phyloP scores from a whole-genome alignment of 228 moss, liverwort and hornwort species.

The Sphagnum fallax region DNA sequence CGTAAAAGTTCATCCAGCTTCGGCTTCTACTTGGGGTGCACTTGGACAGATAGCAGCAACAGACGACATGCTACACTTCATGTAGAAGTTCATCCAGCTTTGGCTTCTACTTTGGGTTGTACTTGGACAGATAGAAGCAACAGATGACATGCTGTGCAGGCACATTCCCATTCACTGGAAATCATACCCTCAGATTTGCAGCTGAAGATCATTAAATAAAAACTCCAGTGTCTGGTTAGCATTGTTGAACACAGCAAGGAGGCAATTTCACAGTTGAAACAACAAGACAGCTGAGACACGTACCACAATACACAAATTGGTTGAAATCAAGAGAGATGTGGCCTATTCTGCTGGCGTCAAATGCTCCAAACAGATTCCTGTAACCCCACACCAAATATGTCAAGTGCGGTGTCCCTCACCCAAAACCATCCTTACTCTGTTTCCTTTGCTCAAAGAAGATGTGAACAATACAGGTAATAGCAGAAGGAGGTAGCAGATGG shows the following conservation, averaged over 20 bases:
- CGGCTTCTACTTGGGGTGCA: no score
- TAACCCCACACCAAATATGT: background rate
- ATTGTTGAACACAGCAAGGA: background rate
- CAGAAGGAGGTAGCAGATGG: background rate
- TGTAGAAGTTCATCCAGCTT: no score
- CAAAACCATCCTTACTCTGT: background rate
- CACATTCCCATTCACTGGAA: background rate
- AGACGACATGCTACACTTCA: no score
- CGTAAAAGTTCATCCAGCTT: no score
- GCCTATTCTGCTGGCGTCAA: constrained; percentile 59
- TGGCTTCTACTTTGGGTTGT: no score
- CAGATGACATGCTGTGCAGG: background rate
- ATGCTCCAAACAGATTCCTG: constrained; percentile 88
- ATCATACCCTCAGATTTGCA: constrained; percentile 39
- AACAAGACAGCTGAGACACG: constrained; percentile 3
- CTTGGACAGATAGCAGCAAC: no score
- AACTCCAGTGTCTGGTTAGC: background rate
- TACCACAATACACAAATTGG: constrained; percentile 85
- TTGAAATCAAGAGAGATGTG: constrained; percentile 80
- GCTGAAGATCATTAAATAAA: constrained; percentile 22
- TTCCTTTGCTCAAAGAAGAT: background rate
- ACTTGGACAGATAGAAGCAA: no score
- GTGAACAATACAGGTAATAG: background rate
- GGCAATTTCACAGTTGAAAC: background rate
- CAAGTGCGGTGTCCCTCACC: background rate